Evolutionary conservation across 257 asterid genomes (phyloP).

Genomic region (Avicennia marina): DNA sequence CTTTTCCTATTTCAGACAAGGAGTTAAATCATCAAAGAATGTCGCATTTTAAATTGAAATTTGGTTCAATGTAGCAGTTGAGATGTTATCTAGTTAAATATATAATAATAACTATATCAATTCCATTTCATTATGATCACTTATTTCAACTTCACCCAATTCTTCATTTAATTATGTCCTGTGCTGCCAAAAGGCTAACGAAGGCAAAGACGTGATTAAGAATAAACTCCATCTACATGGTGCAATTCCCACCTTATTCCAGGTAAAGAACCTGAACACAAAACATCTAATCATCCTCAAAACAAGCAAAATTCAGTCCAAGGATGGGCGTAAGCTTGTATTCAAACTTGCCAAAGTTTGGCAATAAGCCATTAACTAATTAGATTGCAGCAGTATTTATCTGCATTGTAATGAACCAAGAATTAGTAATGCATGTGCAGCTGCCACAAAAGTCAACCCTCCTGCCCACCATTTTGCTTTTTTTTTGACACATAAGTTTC

Average conservation of each 20-base stretch:
- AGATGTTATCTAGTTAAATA: conserved; percentile 11
- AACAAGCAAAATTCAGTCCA: conserved; percentile 19
- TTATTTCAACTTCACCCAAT: conserved; percentile 25
- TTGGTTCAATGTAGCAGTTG: conserved; percentile 27
- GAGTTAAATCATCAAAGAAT: conserved; percentile 17
- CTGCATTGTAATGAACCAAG: conserved; percentile 14
- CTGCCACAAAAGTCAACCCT: conserved; percentile 46
- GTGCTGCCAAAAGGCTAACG: neutral
- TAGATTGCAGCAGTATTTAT: conserved; percentile 30
- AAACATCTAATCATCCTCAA: conserved; percentile 15
- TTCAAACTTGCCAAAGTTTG: conserved; percentile 41
- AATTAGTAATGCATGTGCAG: too few species aligned
- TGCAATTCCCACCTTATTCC: conserved; percentile 7
- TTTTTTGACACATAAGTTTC: conserved; percentile 28
- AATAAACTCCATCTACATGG: conserved; percentile 8
- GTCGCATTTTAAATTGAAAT: conserved; percentile 6
- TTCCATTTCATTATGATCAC: neutral
- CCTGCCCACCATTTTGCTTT: conserved; percentile 17
- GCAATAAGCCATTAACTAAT: conserved; percentile 43
- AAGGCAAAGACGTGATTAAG: conserved; percentile 1
- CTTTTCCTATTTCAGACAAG: too few species aligned
- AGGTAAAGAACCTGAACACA: conserved; percentile 7
- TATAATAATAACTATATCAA: neutral
- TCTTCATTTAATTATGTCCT: conserved; percentile 6
- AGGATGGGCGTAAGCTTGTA: conserved; percentile 1